phyloP scores from a whole-genome alignment of 306 rosid genomes.

The Castanea sativa region DNA sequence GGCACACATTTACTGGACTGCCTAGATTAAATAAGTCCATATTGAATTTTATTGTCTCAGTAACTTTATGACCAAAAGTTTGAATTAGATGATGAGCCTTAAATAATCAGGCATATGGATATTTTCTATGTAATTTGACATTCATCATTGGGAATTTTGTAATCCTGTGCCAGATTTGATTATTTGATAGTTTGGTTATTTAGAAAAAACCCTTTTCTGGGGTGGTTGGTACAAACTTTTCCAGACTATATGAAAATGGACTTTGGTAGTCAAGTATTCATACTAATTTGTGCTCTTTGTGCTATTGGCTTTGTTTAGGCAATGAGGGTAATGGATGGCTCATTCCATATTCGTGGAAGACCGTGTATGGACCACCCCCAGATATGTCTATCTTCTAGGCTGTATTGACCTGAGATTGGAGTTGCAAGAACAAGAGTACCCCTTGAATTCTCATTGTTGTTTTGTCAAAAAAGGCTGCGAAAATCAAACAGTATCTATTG shows the following conservation, averaged over 20 bases:
- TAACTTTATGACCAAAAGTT: neutral
- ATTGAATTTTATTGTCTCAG: neutral
- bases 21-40: neutral
- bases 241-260: neutral
- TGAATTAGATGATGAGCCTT: too few species aligned
- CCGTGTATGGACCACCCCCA: constrained; percentile 81
- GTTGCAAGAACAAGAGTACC: neutral
- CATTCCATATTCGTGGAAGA: constrained; percentile 79
- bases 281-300: neutral
- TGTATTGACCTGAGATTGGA: neutral
- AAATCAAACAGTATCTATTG: too few species aligned
- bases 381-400: constrained; percentile 72
- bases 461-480: neutral
- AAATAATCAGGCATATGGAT: neutral
- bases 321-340: constrained; percentile 51
- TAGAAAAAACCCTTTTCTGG: neutral
- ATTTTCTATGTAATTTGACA: neutral
- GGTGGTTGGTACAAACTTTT: neutral
- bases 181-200: neutral
- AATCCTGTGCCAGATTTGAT: neutral
- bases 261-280: neutral
- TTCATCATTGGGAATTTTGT: neutral
- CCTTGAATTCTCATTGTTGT: neutral
- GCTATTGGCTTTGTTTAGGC: constrained; percentile 38
- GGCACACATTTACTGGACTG: too few species aligned